Evolutionary conservation across 148 eudicot species (phyloP).

Genomic region (Dysphania ambrosioides): DNA sequence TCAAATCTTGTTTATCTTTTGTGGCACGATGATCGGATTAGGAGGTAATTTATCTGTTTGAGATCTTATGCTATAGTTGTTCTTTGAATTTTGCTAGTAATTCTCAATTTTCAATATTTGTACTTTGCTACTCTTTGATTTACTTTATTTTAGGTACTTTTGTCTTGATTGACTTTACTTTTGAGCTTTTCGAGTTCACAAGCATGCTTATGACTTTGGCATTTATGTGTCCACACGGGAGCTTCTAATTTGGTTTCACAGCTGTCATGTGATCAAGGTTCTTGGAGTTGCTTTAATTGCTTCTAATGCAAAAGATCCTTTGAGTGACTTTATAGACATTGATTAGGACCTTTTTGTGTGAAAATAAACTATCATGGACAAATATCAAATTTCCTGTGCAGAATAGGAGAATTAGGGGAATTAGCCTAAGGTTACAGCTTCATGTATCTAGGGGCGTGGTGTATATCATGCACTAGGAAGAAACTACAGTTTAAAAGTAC

Average conservation of each 20-base stretch:
- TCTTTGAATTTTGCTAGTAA: constrained; percentile 4
- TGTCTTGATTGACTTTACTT: constrained; percentile 15
- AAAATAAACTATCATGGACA: constrained; percentile 9
- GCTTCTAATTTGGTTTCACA: constrained; percentile 12
- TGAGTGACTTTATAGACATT: constrained; percentile 21
- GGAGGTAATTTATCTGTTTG: constrained; percentile 48
- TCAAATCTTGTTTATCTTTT: constrained; percentile 62
- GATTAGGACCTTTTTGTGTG: constrained; percentile 18
- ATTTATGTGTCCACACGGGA: constrained; percentile 10
- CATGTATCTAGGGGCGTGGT: too few relatives aligned
- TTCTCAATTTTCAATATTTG: neutral
- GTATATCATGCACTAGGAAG: too few relatives aligned
- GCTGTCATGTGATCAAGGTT: constrained; percentile 15
- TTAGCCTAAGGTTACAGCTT: neutral
- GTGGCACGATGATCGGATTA: constrained; percentile 73
- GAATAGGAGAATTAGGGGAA: neutral
- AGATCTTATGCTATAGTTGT: constrained; percentile 10
- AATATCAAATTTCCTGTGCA: neutral
- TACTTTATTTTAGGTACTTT: constrained; percentile 5
- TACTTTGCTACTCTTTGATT: constrained; percentile 18
- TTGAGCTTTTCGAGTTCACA: constrained; percentile 21
- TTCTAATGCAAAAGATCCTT: constrained; percentile 29
- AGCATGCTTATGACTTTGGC: constrained; percentile 24
- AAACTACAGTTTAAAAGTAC: too few relatives aligned
- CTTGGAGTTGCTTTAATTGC: constrained; percentile 24